phyloP scores from a whole-genome alignment of 2,329 filamentous ascomycete species.

The Ciborinia camelliae region DNA sequence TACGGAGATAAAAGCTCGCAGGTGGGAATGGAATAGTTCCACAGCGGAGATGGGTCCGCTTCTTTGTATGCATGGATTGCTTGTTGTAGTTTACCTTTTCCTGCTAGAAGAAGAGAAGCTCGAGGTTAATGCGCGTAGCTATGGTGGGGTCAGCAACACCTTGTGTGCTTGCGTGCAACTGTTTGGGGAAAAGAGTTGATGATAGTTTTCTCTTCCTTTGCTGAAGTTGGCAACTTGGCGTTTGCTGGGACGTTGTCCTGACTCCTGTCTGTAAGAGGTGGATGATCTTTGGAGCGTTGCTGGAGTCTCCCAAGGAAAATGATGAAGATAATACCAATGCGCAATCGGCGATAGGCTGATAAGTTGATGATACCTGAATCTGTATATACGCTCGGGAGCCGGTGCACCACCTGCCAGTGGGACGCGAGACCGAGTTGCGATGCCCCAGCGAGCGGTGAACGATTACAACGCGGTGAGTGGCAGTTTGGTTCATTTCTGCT shows the following conservation, averaged over 20 bases:
- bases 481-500: not conserved
- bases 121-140: slow-evolving; percentile 2
- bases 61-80: not conserved
- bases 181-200: slow-evolving; percentile 5
- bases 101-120: not conserved
- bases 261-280: not conserved
- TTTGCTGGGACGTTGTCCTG: not conserved
- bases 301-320: not conserved
- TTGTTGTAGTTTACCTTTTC: not conserved
- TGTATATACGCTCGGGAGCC: not conserved
- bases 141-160: not conserved
- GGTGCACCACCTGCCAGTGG: not conserved
- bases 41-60: not conserved
- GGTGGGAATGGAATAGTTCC: not conserved
- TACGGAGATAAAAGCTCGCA: not conserved
- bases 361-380: not conserved
- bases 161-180: not conserved
- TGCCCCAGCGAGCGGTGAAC: not conserved
- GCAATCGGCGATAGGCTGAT: too few species aligned
- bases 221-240: not conserved
- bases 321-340: not conserved
- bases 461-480: not conserved
- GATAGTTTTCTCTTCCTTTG: not conserved
- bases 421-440: not conserved
- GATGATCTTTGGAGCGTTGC: not conserved